These are phyloP conservation scores for Candida chilensis DNA, from an alignment of 805 yeast species.

Conservation along the genomic window DNA sequence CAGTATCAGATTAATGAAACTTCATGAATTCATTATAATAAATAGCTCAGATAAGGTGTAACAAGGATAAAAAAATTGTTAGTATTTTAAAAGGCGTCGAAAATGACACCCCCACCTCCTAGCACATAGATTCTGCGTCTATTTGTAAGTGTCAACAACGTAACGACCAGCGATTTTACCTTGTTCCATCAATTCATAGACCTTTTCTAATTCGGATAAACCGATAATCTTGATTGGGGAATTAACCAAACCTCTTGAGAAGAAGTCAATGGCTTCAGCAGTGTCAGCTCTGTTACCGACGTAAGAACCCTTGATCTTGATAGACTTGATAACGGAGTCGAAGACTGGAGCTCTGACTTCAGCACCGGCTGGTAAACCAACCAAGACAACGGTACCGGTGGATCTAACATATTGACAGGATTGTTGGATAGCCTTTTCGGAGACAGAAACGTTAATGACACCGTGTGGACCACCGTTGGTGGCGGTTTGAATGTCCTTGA, in stretches of 20 bases:
- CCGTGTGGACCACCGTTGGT: slow-evolving; percentile 57
- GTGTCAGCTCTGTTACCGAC: slow-evolving; percentile 29
- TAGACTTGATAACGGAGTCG: slow-evolving; percentile 18
- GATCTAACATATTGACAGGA: slow-evolving; percentile 24
- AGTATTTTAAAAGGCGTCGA: too few species aligned
- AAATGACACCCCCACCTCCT: too few species aligned
- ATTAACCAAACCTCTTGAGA: slow-evolving; percentile 22
- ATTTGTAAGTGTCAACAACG: slow-evolving; percentile 25
- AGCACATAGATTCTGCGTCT: too few species aligned
- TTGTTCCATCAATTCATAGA: slow-evolving; percentile 26
- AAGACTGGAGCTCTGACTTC: slow-evolving; percentile 18
- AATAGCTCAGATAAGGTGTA: too few species aligned
- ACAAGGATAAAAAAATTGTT: too few species aligned
- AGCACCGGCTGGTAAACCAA: slow-evolving; percentile 28
- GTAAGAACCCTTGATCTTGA: slow-evolving; percentile 21
- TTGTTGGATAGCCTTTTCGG: slow-evolving; percentile 40
- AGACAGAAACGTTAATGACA: slow-evolving; percentile 38
- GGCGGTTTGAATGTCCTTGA: slow-evolving; percentile 30
- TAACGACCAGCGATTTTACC: slow-evolving; percentile 29
- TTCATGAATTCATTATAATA: too few species aligned
- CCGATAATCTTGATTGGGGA: slow-evolving; percentile 27
- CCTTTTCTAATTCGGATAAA: slow-evolving; percentile 21
- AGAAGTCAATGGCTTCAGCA: slow-evolving; percentile 27
- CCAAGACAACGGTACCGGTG: slow-evolving; percentile 24
- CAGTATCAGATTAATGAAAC: too few species aligned